Conservation (phyloP, 2,329 filamentous ascomycete genomes). For the Claviceps sp. region DNA sequence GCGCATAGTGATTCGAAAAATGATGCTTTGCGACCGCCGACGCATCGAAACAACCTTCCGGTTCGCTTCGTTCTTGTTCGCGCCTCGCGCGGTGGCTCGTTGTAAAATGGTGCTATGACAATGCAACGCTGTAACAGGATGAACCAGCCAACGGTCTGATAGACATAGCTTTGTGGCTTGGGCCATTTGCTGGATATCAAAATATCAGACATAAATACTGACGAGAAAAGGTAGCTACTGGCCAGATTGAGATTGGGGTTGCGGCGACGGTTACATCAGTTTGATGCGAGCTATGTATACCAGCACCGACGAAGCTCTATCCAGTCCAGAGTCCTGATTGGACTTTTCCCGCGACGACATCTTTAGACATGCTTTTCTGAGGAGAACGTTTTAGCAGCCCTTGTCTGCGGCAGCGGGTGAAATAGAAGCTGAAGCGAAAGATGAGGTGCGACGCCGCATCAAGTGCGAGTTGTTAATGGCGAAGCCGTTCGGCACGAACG, state of each 20-base stretch:
- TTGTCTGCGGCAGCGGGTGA: not conserved
- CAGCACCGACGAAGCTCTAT: not conserved
- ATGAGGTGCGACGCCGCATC: not conserved
- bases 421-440: not conserved
- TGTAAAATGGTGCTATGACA: not conserved
- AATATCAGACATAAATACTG: too few species aligned
- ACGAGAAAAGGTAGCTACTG: too few species aligned
- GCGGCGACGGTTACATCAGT: not conserved
- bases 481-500: not conserved
- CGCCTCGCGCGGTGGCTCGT: not conserved
- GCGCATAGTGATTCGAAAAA: constrained; percentile 1
- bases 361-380: not conserved
- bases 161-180: not conserved
- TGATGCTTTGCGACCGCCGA: not conserved
- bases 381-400: too few species aligned
- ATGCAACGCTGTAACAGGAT: not conserved
- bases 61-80: not conserved
- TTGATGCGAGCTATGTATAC: not conserved
- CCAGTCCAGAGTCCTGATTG: not conserved
- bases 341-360: not conserved
- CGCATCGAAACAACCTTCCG: not conserved
- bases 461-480: not conserved
- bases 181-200: too few species aligned
- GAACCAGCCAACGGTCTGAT: not conserved
- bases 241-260: not conserved